These are phyloP conservation scores for Daldinia grandis DNA, from an alignment of 495 filamentous ascomycete species.

Conservation along the genomic window DNA sequence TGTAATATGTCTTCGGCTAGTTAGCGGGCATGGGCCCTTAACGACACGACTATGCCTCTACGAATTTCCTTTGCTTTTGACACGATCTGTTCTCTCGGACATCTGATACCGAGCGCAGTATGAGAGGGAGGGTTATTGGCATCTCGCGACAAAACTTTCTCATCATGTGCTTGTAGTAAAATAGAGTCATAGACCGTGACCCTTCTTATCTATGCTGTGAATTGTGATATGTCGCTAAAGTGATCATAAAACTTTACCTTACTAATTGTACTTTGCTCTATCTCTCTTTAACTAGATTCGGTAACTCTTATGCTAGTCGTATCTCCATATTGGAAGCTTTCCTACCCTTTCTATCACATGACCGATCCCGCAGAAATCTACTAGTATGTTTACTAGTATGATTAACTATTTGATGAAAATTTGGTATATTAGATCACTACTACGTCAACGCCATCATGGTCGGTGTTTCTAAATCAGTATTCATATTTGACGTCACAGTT, in stretches of 20 bases:
- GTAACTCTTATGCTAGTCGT: too few relatives aligned
- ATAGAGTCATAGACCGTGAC: slow-evolving; percentile 58
- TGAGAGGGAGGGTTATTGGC: slow-evolving; percentile 56
- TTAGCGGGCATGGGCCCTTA: slow-evolving; percentile 21
- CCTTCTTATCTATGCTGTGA: slow-evolving; percentile 5
- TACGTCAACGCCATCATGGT: too few relatives aligned
- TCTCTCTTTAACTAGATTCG: too few relatives aligned
- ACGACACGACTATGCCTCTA: slow-evolving; percentile 40
- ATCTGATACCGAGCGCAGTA: slow-evolving; percentile 56
- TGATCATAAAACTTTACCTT: slow-evolving; percentile 1
- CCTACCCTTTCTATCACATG: too few relatives aligned
- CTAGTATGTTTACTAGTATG: too few relatives aligned
- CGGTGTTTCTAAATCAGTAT: too few relatives aligned
- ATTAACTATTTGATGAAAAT: too few relatives aligned
- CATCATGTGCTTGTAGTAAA: slow-evolving; percentile 61
- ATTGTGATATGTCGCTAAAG: slow-evolving; percentile 14
- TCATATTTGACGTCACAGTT: too few relatives aligned
- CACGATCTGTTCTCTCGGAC: slow-evolving; percentile 54
- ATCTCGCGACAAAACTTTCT: slow-evolving; percentile 58
- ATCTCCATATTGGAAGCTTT: too few relatives aligned
- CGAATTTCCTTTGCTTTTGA: slow-evolving; percentile 52
- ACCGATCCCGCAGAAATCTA: too few relatives aligned
- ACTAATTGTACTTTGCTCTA: not conserved
- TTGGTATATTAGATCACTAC: too few relatives aligned
- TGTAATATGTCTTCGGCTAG: slow-evolving; percentile 8